These are phyloP conservation scores for Cyclotella atomus DNA, from an alignment of 108 stramenopile species.

Conservation along the genomic window DNA sequence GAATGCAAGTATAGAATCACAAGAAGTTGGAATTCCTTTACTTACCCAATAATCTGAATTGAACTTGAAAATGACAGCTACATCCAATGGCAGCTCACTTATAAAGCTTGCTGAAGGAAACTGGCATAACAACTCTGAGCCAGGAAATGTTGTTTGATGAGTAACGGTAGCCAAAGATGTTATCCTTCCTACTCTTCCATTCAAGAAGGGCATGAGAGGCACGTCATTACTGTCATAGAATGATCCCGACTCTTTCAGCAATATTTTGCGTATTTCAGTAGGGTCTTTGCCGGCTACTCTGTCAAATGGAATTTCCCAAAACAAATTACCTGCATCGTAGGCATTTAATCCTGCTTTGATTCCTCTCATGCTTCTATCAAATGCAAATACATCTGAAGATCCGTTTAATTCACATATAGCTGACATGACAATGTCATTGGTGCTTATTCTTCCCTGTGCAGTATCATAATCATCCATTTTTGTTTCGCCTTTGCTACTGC, in stretches of 20 bases:
- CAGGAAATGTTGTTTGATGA: constrained; percentile 48
- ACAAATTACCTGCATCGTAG: constrained; percentile 46
- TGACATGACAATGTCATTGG: constrained; percentile 55
- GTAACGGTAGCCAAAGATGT: constrained; percentile 48
- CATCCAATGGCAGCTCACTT: constrained; percentile 52
- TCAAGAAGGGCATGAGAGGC: constrained; percentile 53
- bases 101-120: constrained; percentile 57
- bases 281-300: constrained; percentile 31
- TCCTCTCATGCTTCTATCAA: constrained; percentile 49
- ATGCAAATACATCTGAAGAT: constrained; percentile 52
- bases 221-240: constrained; percentile 46
- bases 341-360: constrained; percentile 47
- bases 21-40: not conserved
- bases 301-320: constrained; percentile 49
- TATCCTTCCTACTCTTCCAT: constrained; percentile 50
- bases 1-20: no score
- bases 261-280: constrained; percentile 30
- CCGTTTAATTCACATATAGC: constrained; percentile 50
- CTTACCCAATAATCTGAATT: constrained; percentile 16
- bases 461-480: not conserved
- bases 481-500: not conserved
- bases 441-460: constrained; percentile 22
- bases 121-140: constrained; percentile 44
- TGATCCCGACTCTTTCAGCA: constrained; percentile 31
- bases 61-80: constrained; percentile 53